These are phyloP conservation scores for Gynostemma pentaphyllum DNA, from an alignment of 306 rosid genomes.

Conservation along the genomic window DNA sequence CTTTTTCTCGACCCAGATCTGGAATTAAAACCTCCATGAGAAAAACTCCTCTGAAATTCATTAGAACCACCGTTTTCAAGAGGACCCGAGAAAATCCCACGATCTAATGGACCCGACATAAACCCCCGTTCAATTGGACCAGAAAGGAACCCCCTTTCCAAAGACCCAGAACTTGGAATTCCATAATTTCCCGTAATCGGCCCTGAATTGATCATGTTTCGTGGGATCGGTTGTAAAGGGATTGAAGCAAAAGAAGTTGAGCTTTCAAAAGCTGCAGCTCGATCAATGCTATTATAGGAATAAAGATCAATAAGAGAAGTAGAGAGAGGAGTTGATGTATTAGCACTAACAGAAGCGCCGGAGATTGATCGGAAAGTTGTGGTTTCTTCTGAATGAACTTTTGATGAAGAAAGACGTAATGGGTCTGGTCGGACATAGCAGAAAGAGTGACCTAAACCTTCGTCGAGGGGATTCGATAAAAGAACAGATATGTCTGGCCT, in stretches of 20 bases:
- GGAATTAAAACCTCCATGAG: slow-evolving; percentile 50
- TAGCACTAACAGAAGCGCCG: slow-evolving; percentile 96
- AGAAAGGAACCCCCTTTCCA: slow-evolving; percentile 77
- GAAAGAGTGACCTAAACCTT: slow-evolving; percentile 87
- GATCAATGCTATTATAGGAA: slow-evolving; percentile 57
- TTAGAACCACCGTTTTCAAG: slow-evolving; percentile 48
- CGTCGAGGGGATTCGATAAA: slow-evolving; percentile 57
- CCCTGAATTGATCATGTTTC: slow-evolving; percentile 43
- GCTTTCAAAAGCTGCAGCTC: slow-evolving; percentile 91
- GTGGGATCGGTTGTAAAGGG: slow-evolving; percentile 87
- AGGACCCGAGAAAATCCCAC: slow-evolving; percentile 78
- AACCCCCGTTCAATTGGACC: slow-evolving; percentile 97
- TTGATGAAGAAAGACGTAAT: slow-evolving; percentile 47
- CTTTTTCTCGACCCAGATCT: slow-evolving; percentile 44
- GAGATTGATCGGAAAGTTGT: slow-evolving; percentile 89
- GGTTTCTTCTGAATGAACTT: slow-evolving; percentile 88
- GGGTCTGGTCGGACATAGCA: slow-evolving; percentile 96
- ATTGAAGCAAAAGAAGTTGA: slow-evolving; percentile 87
- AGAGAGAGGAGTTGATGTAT: slow-evolving; percentile 87
- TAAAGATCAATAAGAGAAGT: slow-evolving; percentile 65
- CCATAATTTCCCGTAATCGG: slow-evolving; percentile 51
- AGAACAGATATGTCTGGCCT: slow-evolving; percentile 41
- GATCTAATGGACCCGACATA: slow-evolving; percentile 95
- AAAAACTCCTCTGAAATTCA: slow-evolving; percentile 77
- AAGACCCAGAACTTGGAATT: slow-evolving; percentile 63